Evolutionary conservation across 2,329 filamentous ascomycete species (phyloP).

Genomic region (Xylariaceae sp.): DNA sequence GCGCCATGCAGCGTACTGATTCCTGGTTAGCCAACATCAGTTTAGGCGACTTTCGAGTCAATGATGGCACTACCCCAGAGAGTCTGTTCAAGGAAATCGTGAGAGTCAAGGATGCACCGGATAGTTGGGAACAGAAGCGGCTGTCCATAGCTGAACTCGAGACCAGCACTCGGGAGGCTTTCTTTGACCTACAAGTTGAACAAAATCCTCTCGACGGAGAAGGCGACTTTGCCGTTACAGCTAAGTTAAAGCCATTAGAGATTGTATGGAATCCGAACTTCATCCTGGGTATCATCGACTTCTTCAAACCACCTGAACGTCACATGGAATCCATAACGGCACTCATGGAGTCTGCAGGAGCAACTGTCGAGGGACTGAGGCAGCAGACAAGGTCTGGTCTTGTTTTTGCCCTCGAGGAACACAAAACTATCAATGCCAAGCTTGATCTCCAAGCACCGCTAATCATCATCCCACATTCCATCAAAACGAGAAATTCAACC

Average conservation of each 20-base stretch:
- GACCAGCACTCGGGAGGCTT: constrained; percentile 58
- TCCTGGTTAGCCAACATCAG: constrained; percentile 85
- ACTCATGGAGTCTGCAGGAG: constrained; percentile 90
- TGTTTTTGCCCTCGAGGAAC: constrained; percentile 93
- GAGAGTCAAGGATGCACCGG: constrained; percentile 81
- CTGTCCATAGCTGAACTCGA: constrained; percentile 54
- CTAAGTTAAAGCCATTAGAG: constrained; percentile 92
- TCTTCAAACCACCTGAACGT: constrained; percentile 92
- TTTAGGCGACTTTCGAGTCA: constrained; percentile 87
- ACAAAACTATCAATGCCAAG: constrained; percentile 96
- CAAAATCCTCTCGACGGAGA: constrained; percentile 91
- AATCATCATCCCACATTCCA: constrained; percentile 93
- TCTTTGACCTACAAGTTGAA: constrained; percentile 91
- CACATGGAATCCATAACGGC: constrained; percentile 99
- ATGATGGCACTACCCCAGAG: constrained; percentile 89
- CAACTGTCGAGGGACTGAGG: constrained; percentile 88
- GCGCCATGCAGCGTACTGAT: constrained; percentile 83
- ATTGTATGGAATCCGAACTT: constrained; percentile 97
- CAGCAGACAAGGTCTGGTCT: constrained; percentile 94
- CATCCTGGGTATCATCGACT: constrained; percentile 83
- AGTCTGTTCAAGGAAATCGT: constrained; percentile 94
- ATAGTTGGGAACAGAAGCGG: constrained; percentile 43
- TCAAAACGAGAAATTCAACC: constrained; percentile 72
- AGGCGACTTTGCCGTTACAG: constrained; percentile 83
- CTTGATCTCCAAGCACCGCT: constrained; percentile 92